Percentiles rank a stretch among this genome's conserved stretches.
Conservation (phyloP, 2,329 filamentous ascomycete species). For the Tolypocladium inflatum region DNA sequence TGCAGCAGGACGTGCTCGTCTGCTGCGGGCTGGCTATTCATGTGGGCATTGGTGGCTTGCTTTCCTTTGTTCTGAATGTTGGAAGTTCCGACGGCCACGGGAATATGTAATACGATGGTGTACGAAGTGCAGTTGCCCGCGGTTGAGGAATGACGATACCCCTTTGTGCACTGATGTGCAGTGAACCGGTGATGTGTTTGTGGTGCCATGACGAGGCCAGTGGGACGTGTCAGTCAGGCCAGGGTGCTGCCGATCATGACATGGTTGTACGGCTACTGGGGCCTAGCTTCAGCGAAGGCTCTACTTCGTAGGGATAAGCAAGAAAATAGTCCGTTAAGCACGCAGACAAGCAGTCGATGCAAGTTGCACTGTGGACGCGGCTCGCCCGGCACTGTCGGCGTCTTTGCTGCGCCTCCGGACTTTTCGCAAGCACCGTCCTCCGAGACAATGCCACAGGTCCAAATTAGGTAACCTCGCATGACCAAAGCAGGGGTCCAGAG, state of each 20-base stretch:
- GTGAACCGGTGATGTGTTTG: neutral
- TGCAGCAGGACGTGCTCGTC: neutral
- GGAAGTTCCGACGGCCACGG: neutral
- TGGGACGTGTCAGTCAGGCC: neutral
- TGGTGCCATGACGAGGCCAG: neutral
- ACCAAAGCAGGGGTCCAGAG: neutral
- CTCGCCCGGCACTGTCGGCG: neutral
- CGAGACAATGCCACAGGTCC: neutral
- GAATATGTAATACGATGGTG: neutral
- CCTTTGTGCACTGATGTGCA: neutral
- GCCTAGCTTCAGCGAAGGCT: neutral
- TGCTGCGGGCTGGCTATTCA: neutral
- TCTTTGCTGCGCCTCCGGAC: neutral
- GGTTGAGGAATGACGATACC: slow-evolving; percentile 5
- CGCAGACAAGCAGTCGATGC: no score
- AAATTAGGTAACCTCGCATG: neutral
- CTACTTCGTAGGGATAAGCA: no score
- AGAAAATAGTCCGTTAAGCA: neutral
- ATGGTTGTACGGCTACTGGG: neutral
- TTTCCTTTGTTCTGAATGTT: neutral
- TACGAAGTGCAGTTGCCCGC: neutral
- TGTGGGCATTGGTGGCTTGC: neutral
- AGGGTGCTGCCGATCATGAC: neutral
- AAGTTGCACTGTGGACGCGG: neutral
- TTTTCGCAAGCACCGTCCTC: neutral